Percentiles rank a stretch among this genome's conserved stretches.
Conservation (phyloP, 225 moss, liverwort and hornwort species). For the Thuidium tamariscinum region DNA sequence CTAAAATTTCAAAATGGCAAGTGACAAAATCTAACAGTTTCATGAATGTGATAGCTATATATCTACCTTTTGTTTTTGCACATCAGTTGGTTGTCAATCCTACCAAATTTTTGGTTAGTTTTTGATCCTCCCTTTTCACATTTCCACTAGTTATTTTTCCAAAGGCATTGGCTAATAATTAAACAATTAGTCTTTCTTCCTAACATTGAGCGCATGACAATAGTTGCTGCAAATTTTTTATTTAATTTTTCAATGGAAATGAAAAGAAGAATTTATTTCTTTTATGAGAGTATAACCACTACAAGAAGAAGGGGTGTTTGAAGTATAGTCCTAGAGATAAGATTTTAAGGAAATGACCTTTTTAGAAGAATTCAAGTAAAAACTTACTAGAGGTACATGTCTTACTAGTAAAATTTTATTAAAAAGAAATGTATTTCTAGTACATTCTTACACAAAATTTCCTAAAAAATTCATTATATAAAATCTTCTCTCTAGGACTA, state of each 20-base stretch:
- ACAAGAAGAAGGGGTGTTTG: no score
- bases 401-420: no score
- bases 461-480: no score
- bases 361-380: no score
- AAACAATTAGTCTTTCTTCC: no score
- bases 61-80: not conserved
- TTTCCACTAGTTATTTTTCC: not conserved
- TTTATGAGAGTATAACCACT: not conserved
- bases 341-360: no score
- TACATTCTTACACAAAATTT: no score
- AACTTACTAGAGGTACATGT: no score
- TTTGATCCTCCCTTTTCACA: not conserved
- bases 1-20: not conserved
- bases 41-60: not conserved
- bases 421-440: no score
- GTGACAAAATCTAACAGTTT: not conserved
- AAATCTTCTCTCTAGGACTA: no score
- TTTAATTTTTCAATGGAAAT: not conserved
- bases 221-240: not conserved
- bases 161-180: rapidly evolving
- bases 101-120: not conserved
- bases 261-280: not conserved
- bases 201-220: no score
- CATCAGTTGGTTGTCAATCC: rapidly evolving
- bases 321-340: no score